Evolutionary conservation across 2,329 filamentous ascomycete genomes (phyloP).

Genomic region (Albophoma yamanashiensis): DNA sequence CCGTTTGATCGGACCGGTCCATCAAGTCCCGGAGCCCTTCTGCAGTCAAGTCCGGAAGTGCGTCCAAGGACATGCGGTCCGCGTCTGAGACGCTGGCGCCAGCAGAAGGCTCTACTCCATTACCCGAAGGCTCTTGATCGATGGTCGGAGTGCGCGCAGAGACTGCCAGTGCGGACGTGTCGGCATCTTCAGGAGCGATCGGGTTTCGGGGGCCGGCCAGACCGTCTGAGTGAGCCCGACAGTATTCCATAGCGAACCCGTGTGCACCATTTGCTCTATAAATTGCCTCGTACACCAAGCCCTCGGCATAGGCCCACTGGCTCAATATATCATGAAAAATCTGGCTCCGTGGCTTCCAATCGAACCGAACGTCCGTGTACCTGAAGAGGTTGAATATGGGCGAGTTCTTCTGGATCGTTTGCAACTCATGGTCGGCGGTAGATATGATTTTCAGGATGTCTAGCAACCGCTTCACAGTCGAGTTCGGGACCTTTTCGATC

Average conservation of each 20-base stretch:
- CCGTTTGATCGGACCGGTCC: slow-evolving; percentile 8
- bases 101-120: slow-evolving; percentile 11
- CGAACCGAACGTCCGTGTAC: slow-evolving; percentile 30
- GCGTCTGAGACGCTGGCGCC: slow-evolving; percentile 15
- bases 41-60: slow-evolving; percentile 15
- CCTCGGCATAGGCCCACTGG: slow-evolving; percentile 30
- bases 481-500: slow-evolving; percentile 68
- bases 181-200: slow-evolving; percentile 50
- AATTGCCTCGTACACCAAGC: slow-evolving; percentile 65
- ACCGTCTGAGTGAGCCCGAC: slow-evolving; percentile 48
- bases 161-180: slow-evolving; percentile 20
- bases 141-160: slow-evolving; percentile 6
- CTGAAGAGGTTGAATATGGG: slow-evolving; percentile 30
- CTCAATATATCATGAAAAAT: slow-evolving; percentile 17
- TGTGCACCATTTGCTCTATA: slow-evolving; percentile 67
- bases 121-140: slow-evolving; percentile 11
- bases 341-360: slow-evolving; percentile 28
- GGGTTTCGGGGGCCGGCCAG: slow-evolving; percentile 53
- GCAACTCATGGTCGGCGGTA: slow-evolving; percentile 62
- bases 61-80: slow-evolving; percentile 28
- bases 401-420: slow-evolving; percentile 47
- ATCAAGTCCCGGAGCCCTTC: slow-evolving; percentile 18
- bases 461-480: slow-evolving; percentile 68
- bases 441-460: slow-evolving; percentile 74
- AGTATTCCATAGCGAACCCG: slow-evolving; percentile 61